Evolutionary conservation across 148 eudicot genomes (phyloP), one percentile per base, ranked within the genome.

Genomic region (Limonium bicolor): DNA sequence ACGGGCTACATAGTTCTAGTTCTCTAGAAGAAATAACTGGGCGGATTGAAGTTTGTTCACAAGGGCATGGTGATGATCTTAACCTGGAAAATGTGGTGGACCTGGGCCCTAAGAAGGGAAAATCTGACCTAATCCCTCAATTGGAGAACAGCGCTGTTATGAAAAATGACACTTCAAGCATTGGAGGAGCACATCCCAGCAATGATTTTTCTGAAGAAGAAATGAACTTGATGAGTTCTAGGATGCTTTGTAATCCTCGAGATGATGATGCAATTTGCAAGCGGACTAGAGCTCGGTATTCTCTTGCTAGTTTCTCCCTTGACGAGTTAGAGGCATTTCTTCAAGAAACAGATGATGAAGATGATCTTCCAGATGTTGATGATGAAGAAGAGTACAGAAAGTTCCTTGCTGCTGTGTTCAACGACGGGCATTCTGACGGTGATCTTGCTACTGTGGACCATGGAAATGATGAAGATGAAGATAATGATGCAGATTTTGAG

Each of bases 401-500:
- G 50, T 88, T 88, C 68, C 94, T 88, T 60, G 68, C 94, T 9
- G 87, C 94, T 48, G 97, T 88, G 58, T 63, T 88, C 60, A 72
- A 66, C 46, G 86, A 74, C 45, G 77, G 69, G 43, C 66, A 70
- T 54, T 67, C 50, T 15, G 70, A 71, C 55, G n/a, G n/a, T n/a
- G 55, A 59, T 63, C 64, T 54, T 20, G 60, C 58, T 43, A 48
- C 55, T 12, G 53, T 61, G 31, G 93, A 51, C 32, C 62, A 42
- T 65, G 92, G 64, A 37, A 73, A 66, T 73, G 70, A 63, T 27
- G 94, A 78, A 59, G 97, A 88, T 73, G 97, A 88, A 67, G 96
- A 88, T 55, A 88, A 84, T 66, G 97, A 88, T 70, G 97, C 87
- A 34, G 97, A 88, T 59, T 88, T 88, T 64, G 94, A 88, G 64